phyloP scores from a whole-genome alignment of 2,329 filamentous ascomycete genomes.

The Whalleya microplaca region DNA sequence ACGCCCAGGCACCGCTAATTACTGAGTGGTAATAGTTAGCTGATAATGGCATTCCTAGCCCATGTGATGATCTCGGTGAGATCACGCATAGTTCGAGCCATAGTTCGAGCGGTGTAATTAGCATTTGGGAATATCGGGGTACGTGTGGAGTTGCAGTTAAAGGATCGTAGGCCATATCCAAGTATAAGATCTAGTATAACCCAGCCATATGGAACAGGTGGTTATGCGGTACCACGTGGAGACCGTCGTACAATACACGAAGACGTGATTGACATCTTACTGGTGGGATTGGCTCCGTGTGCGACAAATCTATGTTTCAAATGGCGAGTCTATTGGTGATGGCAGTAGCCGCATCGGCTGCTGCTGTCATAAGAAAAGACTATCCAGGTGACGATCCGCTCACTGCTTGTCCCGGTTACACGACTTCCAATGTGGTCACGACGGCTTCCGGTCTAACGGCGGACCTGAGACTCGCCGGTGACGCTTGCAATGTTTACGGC shows the following conservation, averaged over 20 bases:
- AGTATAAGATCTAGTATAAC: conserved; percentile 4
- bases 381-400: conserved; percentile 34
- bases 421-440: conserved; percentile 27
- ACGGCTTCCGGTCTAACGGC: conserved; percentile 24
- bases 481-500: conserved; percentile 28
- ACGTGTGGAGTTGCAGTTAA: conserved; percentile 16
- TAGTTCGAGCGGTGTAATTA: conserved; percentile 6
- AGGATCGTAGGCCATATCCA: neutral
- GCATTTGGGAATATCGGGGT: conserved; percentile 9
- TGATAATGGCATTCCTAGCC: neutral
- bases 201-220: no score
- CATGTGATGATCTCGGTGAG: neutral
- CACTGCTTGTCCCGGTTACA: conserved; percentile 38
- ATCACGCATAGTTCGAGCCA: conserved; percentile 5
- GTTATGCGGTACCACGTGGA: conserved; percentile 14
- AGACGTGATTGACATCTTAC: neutral
- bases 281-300: conserved; percentile 2
- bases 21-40: neutral
- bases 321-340: conserved; percentile 36
- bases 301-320: conserved; percentile 1
- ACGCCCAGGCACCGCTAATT: neutral
- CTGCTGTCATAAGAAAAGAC: conserved; percentile 28
- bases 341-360: conserved; percentile 32
- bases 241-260: conserved; percentile 9
- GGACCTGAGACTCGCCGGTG: conserved; percentile 26